Evolutionary conservation across 177 flowering plant species (phyloP).

Genomic region (Vitis hybrid): DNA sequence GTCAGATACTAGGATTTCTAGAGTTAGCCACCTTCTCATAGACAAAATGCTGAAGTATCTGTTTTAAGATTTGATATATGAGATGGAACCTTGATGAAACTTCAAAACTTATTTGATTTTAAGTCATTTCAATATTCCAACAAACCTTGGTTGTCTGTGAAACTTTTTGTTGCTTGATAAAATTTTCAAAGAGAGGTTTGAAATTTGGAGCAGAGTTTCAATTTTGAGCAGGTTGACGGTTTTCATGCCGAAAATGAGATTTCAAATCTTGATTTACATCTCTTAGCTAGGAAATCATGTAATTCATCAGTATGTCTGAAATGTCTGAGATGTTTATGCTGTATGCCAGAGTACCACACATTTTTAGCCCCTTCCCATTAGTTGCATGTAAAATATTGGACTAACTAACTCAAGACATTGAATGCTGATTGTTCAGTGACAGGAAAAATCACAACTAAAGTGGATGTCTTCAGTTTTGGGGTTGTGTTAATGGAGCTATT

Average conservation of each 20-base stretch:
- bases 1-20: background rate
- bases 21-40: background rate
- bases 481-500: constrained; percentile 93
- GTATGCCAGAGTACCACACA: background rate
- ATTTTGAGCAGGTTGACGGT: background rate
- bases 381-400: background rate
- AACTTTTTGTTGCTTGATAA: background rate
- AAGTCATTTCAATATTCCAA: background rate
- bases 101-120: background rate
- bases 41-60: background rate
- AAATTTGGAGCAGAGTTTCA: background rate
- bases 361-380: background rate
- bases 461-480: constrained; percentile 92
- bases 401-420: constrained; percentile 11
- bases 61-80: background rate
- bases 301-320: background rate
- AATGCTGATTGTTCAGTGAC: constrained; percentile 50
- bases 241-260: background rate
- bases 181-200: background rate
- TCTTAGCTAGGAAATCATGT: no score
- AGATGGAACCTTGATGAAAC: background rate
- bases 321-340: background rate
- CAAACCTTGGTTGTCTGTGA: background rate
- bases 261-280: background rate
- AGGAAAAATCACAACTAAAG: constrained; percentile 91